A percentile compares a stretch with the other conserved stretches of the same genome.
These are phyloP conservation scores for Suhomyces kilbournensis DNA, from an alignment of 805 yeast species.

Conservation along the genomic window DNA sequence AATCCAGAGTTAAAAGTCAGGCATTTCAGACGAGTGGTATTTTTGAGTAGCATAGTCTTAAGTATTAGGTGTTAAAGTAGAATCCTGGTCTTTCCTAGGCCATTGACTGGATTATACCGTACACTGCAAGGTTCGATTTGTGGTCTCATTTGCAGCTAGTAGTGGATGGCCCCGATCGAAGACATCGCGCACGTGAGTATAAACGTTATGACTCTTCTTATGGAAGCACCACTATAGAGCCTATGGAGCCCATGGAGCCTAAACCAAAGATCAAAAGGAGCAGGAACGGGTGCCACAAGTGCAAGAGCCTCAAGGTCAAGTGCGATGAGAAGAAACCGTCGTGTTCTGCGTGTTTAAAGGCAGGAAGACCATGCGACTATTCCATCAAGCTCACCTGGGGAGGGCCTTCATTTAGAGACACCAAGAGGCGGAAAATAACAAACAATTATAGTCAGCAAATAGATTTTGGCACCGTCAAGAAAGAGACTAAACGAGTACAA, in stretches of 20 bases:
- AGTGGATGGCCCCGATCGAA: not conserved
- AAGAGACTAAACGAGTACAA: not conserved
- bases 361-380: conserved; percentile 55
- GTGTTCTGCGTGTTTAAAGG: conserved; percentile 55
- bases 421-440: conserved; percentile 27
- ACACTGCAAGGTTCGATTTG: no score
- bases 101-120: no score
- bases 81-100: no score
- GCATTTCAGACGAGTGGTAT: no score
- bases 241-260: conserved; percentile 5
- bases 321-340: conserved; percentile 68
- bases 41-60: no score
- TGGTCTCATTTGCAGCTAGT: no score
- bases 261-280: conserved; percentile 39
- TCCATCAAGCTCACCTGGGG: conserved; percentile 68
- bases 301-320: conserved; percentile 61
- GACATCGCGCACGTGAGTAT: not conserved
- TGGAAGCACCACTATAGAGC: not conserved
- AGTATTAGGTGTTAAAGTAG: no score
- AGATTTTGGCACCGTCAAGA: not conserved
- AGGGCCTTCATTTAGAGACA: conserved; percentile 59
- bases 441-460: not conserved
- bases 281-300: conserved; percentile 58
- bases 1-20: no score
- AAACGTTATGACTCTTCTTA: not conserved